Base-by-base conservation (phyloP, 768 basidiomycete genomes). In the Boletus huronensis region DNA sequence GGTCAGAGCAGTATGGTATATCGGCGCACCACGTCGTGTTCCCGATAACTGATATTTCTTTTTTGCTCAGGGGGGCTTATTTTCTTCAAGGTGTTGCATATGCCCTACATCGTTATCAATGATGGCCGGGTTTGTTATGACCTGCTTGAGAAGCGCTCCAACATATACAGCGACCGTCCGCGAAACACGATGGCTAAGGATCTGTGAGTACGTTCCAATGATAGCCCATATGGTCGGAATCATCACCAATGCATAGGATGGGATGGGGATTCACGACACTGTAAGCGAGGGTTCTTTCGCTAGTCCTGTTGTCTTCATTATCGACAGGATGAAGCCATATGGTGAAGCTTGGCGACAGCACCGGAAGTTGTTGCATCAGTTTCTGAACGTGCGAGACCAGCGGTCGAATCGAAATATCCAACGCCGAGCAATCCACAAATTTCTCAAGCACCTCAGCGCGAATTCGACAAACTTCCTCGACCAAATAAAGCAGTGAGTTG, bases 41-140 rank as follows among this genome's bases (percentile, higher is more conserved):
- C 13, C 7, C 13, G 19, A 45, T 14, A 1, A 29, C 43, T 13
- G 28, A 45, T 21, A 6, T 6, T 45, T n/a, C n/a, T n/a, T n/a
- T 25, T 0, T 38, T 38, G 34, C 11, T 1, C 13, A 52, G 52
- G 52, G 3, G 52, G 52, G 1, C 35, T 53, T 13, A 39, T 53
- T 32, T 53, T 53, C 21, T 53, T 53, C 44, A 45, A 26, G 44
- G 52, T 53, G 19, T 53, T 53, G 21, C 52, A 53, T 31, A 46
- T 39, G 16, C 52, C 43, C 1, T 53, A 46, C 21, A 46, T 53
- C n/a, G 44, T 53, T 10, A 38, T 53, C 35, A 53, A 53, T 13
- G 52, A 53, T 39, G 52, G 28, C 17, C 29, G 11, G 2, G 6
- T 53, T 23, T 53, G 43, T 25, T n/a, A 31, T 0, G 43, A 53